Base-by-base conservation (phyloP, 441 rosid species). In the Flueggea neowawraea region DNA sequence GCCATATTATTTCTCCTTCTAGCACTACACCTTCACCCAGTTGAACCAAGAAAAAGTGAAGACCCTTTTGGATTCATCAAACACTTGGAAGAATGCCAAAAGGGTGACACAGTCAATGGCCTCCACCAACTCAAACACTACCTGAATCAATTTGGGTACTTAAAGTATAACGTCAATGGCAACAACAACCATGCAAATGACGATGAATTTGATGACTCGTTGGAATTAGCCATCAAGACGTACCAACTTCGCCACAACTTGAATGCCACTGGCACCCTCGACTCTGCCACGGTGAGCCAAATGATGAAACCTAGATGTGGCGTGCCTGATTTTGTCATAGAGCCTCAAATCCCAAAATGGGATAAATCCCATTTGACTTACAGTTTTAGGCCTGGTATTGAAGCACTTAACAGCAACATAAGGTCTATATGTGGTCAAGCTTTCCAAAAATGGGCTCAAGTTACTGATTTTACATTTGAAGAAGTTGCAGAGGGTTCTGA, bases 261-360 rank as follows among this genome's bases (percentile, higher is more conserved):
- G 45, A 28, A 55, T 0, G 13, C 31, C 16, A 67, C 61, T 7
- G 66, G 66, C 2, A 36, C 28, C 28, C 28, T 61, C 16, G 72
- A 61, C 57, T 3, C 57, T 2, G 5, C 39, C 0, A 68, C 71
- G 0, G 57, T 57, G 49, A 17, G 5, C 22, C 54, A 44, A 49
- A 67, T 60, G 70, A 61, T 33, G 55, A 33, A 9, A 7, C 66
- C 71, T 0, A 51, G 66, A 51, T 68, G 66, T 9, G 71, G 57
- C 0, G 62, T 61, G 7, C 31, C 71, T 10, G 71, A 67, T 55
- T 15, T 48, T 12, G 28, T 60, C 52, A 6, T 1, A 11, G 45
- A 43, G 12, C 8, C 8, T 6, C 45, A 43, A 43, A 43, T 43
- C 10, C 45, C 45, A 6, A 43, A 43, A 1, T 43, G 45, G 45